Evolutionary conservation across 2,329 filamentous ascomycete genomes (phyloP).

Genomic region (Fusarium sacchari): DNA sequence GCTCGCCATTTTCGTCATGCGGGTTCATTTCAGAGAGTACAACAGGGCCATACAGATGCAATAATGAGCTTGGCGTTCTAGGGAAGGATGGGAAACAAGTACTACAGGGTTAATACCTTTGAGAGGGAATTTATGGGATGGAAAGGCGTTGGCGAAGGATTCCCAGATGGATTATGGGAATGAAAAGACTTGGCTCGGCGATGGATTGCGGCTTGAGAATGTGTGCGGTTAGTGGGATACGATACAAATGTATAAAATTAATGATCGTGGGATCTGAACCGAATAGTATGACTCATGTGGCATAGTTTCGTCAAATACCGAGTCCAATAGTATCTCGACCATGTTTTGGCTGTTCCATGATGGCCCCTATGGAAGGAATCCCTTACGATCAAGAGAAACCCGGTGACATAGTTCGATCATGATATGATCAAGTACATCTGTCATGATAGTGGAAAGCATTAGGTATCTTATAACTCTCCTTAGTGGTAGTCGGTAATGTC

Average conservation of each 20-base stretch:
- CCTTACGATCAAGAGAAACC: neutral
- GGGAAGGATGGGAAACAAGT: conserved; percentile 27
- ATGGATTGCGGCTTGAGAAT: conserved; percentile 20
- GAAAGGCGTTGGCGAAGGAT: conserved; percentile 35
- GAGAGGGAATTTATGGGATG: conserved; percentile 24
- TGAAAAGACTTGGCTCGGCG: conserved; percentile 8
- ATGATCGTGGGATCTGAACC: conserved; percentile 11
- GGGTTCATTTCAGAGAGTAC: conserved; percentile 28
- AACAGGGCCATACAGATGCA: conserved; percentile 35
- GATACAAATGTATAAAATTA: conserved; percentile 39
- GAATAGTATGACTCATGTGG: neutral
- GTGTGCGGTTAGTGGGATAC: conserved; percentile 20
- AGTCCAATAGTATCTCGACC: neutral
- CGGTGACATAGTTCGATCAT: neutral
- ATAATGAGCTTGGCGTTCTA: conserved; percentile 43
- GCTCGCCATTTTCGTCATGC: conserved; percentile 8
- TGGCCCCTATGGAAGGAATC: neutral
- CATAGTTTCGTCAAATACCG: neutral
- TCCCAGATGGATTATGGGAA: conserved; percentile 5
- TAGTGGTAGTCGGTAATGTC: conserved; percentile 10
- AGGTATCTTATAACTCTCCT: neutral
- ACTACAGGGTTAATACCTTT: conserved; percentile 20
- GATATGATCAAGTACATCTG: neutral
- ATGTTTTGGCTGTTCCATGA: neutral
- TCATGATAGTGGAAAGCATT: conserved; percentile 6